Percentiles rank a stretch among this genome's conserved stretches.
Evolutionary conservation across 331 rosid species (phyloP).

Genomic region (Telfairia occidentalis): DNA sequence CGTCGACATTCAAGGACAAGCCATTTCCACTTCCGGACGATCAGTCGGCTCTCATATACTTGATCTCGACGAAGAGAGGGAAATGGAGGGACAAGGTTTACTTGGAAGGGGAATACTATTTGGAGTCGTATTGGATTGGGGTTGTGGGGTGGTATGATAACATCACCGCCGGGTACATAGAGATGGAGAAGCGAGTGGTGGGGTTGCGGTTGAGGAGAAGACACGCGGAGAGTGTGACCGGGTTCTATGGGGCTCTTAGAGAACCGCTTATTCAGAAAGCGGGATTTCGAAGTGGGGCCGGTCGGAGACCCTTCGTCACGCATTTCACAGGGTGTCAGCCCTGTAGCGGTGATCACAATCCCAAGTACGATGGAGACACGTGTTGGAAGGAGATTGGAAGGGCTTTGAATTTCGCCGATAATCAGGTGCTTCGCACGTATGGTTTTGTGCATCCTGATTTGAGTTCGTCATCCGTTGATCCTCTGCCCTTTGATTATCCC

Average conservation of each 20-base stretch:
- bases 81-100: conserved; percentile 14
- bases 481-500: not conserved
- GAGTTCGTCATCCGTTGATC: not conserved
- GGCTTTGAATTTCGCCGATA: conserved; percentile 15
- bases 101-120: conserved; percentile 6
- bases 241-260: not conserved
- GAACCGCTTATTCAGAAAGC: not conserved
- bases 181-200: not conserved
- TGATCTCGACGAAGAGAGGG: not conserved
- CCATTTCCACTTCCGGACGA: conserved; percentile 9
- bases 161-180: not conserved
- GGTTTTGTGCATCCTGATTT: not conserved
- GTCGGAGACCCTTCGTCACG: conserved; percentile 5
- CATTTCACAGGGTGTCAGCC: conserved; percentile 11
- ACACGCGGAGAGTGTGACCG: not conserved
- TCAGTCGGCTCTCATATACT: conserved; percentile 7
- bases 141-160: conserved; percentile 5
- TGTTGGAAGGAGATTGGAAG: conserved; percentile 6
- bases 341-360: conserved; percentile 9
- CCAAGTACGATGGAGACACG: not conserved
- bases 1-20: conserved; percentile 10
- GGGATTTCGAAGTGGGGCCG: not conserved
- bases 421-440: conserved; percentile 12
- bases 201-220: not conserved
- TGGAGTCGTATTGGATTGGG: conserved; percentile 5